These are phyloP conservation scores for Metarhizium guizhouense DNA, from an alignment of 2,329 filamentous ascomycete genomes.

Conservation along the genomic window DNA sequence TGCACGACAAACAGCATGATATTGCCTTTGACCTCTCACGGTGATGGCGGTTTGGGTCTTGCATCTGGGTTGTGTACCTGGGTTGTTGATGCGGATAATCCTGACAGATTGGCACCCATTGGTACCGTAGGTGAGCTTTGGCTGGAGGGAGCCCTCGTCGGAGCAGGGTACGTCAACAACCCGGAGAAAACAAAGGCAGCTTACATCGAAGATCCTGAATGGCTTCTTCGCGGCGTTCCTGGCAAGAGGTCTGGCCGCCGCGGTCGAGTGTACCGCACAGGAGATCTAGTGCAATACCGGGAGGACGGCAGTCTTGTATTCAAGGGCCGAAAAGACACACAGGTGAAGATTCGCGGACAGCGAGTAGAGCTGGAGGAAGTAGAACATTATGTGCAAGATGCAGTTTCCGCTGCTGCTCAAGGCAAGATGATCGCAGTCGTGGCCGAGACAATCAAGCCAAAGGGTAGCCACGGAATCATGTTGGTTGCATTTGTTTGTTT, in stretches of 20 bases:
- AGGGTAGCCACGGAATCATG: not conserved
- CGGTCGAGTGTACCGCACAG: not conserved
- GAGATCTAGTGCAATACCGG: not conserved
- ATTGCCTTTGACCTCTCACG: no score
- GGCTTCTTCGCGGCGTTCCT: not conserved
- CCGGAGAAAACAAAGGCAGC: no score
- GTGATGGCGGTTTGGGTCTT: not conserved
- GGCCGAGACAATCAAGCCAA: not conserved
- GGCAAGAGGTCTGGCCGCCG: not conserved
- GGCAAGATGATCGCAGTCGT: not conserved
- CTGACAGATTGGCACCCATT: no score
- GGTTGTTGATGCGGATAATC: not conserved
- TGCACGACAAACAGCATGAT: no score
- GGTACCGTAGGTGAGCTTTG: no score
- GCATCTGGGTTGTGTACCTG: not conserved
- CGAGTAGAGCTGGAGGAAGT: conserved; percentile 19
- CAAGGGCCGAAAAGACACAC: conserved; percentile 14
- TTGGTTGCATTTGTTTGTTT: not conserved
- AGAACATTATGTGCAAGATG: conserved; percentile 4
- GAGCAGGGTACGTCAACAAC: no score
- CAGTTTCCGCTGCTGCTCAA: not conserved
- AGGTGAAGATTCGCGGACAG: conserved; percentile 17
- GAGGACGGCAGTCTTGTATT: not conserved
- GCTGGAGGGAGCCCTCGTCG: no score
- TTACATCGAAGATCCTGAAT: no score